Percentiles rank a stretch among this genome's conserved stretches.
These are phyloP conservation scores for Colletotrichum salicis DNA, from an alignment of 2,329 filamentous ascomycete genomes.

Conservation along the genomic window DNA sequence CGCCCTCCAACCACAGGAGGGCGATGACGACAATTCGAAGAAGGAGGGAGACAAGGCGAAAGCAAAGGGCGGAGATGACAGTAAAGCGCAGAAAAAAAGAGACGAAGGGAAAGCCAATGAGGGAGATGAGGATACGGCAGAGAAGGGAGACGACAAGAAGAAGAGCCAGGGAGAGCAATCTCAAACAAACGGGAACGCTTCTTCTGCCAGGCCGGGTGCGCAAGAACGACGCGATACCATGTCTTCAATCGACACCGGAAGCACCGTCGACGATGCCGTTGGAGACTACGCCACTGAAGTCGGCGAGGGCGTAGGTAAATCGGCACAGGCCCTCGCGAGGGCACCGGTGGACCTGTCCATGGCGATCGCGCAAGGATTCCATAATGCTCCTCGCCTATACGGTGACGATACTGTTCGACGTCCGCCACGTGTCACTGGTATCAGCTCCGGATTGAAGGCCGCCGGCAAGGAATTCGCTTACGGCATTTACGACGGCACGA, in stretches of 20 bases:
- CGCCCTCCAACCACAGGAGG: not conserved
- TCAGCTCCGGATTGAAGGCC: slow-evolving; percentile 70
- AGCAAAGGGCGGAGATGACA: not conserved
- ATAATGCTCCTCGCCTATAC: slow-evolving; percentile 76
- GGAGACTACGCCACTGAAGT: slow-evolving; percentile 61
- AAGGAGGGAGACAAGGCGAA: not conserved
- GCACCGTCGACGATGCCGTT: slow-evolving; percentile 41
- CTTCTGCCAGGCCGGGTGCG: slow-evolving; percentile 12
- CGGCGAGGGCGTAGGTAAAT: slow-evolving; percentile 61
- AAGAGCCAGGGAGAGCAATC: not conserved
- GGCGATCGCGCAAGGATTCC: slow-evolving; percentile 74
- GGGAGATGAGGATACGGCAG: not conserved
- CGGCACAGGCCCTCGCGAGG: slow-evolving; percentile 61
- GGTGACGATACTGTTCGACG: slow-evolving; percentile 76
- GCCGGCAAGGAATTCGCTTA: slow-evolving; percentile 70
- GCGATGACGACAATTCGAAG: not conserved
- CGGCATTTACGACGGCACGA: slow-evolving; percentile 73
- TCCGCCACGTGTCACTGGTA: slow-evolving; percentile 71
- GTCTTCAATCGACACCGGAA: slow-evolving; percentile 34
- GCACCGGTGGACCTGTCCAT: slow-evolving; percentile 71
- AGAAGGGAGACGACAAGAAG: not conserved
- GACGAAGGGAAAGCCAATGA: slow-evolving; percentile 8
- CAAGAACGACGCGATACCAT: slow-evolving; percentile 35
- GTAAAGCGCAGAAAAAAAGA: not conserved
- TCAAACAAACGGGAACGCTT: slow-evolving; percentile 8